These are phyloP conservation scores for Neofusicoccum ribis DNA, from an alignment of 2,329 filamentous ascomycete species.

Conservation along the genomic window DNA sequence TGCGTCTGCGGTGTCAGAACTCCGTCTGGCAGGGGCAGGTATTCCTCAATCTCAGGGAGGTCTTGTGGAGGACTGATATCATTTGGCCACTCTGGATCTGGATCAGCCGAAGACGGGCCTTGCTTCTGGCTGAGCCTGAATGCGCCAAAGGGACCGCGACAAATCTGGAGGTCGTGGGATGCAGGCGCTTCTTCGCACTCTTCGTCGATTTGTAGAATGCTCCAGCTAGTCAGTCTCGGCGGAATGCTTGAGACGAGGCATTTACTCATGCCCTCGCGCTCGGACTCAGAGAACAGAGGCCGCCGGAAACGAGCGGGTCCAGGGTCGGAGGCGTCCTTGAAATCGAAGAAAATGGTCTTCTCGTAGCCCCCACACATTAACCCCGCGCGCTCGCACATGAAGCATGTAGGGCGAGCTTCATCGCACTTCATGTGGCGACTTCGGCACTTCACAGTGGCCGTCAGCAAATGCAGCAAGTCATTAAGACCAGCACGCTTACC, in stretches of 20 bases:
- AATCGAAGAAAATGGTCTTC: background rate
- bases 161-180: conserved; percentile 21
- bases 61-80: too few species aligned
- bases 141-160: conserved; percentile 23
- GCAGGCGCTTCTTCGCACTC: conserved; percentile 24
- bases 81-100: too few species aligned
- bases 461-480: background rate
- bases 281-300: background rate
- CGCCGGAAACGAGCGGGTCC: conserved; percentile 18
- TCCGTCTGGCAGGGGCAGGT: too few species aligned
- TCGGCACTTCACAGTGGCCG: conserved; percentile 32
- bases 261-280: background rate
- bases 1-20: background rate
- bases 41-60: too few species aligned
- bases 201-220: conserved; percentile 26
- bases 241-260: conserved; percentile 29
- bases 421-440: conserved; percentile 49
- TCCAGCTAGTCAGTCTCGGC: conserved; percentile 25
- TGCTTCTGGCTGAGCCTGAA: conserved; percentile 12
- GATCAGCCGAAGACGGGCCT: background rate
- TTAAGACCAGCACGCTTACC: background rate
- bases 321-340: background rate
- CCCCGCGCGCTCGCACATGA: conserved; percentile 38
- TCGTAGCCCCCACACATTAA: conserved; percentile 44
- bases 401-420: conserved; percentile 43